These are phyloP conservation scores for Corniculantispora saksenae DNA, from an alignment of 2,329 filamentous ascomycete species.

Conservation along the genomic window DNA sequence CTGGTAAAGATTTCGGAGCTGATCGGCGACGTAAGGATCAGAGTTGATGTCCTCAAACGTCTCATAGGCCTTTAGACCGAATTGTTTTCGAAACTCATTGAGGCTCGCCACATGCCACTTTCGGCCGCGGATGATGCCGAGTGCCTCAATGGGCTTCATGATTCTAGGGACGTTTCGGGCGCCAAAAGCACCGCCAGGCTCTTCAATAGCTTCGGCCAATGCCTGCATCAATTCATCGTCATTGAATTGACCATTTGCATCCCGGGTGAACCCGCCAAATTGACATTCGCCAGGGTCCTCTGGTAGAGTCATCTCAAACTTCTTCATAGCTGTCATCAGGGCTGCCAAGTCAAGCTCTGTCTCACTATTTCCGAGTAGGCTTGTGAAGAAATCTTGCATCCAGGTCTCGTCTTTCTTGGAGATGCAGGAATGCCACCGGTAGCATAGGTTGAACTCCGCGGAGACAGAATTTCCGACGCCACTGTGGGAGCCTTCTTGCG, in stretches of 20 bases:
- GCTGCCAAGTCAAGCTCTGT: slow-evolving; percentile 45
- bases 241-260: slow-evolving; percentile 66
- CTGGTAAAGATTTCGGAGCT: slow-evolving; percentile 69
- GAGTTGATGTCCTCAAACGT: slow-evolving; percentile 84
- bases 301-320: slow-evolving; percentile 66
- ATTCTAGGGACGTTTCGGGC: slow-evolving; percentile 72
- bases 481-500: slow-evolving; percentile 60
- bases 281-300: slow-evolving; percentile 60
- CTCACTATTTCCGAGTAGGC: slow-evolving; percentile 54
- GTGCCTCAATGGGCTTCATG: slow-evolving; percentile 74
- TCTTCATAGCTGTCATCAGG: slow-evolving; percentile 64
- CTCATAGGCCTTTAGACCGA: slow-evolving; percentile 72
- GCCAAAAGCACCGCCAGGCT: slow-evolving; percentile 74
- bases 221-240: slow-evolving; percentile 78
- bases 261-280: slow-evolving; percentile 67
- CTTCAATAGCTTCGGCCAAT: slow-evolving; percentile 69
- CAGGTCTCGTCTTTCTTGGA: slow-evolving; percentile 75
- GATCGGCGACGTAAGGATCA: slow-evolving; percentile 68
- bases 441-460: slow-evolving; percentile 86
- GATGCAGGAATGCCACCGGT: slow-evolving; percentile 84
- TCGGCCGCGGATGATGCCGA: slow-evolving; percentile 76
- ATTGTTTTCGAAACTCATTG: slow-evolving; percentile 85
- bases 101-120: slow-evolving; percentile 76
- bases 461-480: slow-evolving; percentile 83
- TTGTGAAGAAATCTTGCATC: slow-evolving; percentile 69